A percentile compares a stretch with the other conserved stretches of the same genome.
Conservation (phyloP, 257 asterid species). For the Solanum habrochaites region DNA sequence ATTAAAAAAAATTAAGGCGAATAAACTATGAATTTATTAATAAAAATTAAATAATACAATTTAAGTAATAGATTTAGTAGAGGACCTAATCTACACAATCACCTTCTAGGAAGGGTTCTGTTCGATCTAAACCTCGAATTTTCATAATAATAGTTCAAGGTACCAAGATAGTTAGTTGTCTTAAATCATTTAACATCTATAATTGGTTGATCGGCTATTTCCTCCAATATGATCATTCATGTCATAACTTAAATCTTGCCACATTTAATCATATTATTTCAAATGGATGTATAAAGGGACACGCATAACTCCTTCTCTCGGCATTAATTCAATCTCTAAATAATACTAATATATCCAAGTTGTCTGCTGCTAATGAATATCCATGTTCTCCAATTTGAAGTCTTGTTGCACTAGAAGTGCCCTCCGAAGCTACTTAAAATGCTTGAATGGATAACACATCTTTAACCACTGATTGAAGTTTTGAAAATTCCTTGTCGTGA, state of each 20-base stretch:
- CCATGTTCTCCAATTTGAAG: not conserved
- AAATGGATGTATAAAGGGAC: not conserved
- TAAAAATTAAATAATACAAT: no score
- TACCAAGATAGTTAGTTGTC: not conserved
- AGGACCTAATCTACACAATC: not conserved
- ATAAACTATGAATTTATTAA: not conserved
- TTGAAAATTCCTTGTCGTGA: not conserved
- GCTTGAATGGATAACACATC: not conserved
- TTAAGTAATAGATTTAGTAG: not conserved
- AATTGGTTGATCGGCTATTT: not conserved
- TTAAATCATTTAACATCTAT: not conserved
- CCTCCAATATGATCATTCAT: not conserved
- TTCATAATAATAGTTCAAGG: not conserved
- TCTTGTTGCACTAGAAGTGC: not conserved
- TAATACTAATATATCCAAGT: not conserved
- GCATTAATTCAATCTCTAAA: not conserved
- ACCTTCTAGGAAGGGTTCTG: not conserved
- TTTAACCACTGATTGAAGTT: not conserved
- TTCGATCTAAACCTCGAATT: not conserved
- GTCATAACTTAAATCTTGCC: not conserved
- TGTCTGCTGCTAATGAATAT: not conserved
- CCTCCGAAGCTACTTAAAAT: not conserved
- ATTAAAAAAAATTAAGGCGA: not conserved
- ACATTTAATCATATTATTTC: not conserved
- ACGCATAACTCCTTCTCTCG: not conserved